phyloP scores from a whole-genome alignment of 306 rosid species.

The Lagenaria siceraria region DNA sequence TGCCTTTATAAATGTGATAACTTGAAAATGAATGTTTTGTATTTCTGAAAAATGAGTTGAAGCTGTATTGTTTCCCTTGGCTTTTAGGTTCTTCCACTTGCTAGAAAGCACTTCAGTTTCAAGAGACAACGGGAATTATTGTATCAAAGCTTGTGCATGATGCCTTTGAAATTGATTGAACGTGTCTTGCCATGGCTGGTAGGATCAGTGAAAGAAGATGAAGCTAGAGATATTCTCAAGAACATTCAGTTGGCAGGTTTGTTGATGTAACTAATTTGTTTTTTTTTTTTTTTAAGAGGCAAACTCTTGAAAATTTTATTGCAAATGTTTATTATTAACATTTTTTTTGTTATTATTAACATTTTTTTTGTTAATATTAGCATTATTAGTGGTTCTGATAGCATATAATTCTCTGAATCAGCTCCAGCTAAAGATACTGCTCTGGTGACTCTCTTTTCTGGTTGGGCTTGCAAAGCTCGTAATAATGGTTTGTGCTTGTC shows the following conservation, averaged over 20 bases:
- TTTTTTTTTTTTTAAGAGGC: background rate
- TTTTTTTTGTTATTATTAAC: background rate
- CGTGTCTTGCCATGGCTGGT: conserved; percentile 92
- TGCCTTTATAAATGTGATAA: background rate
- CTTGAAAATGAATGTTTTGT: background rate
- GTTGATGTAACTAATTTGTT: conserved; percentile 17
- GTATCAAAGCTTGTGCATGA: conserved; percentile 88
- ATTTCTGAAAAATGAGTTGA: conserved; percentile 6
- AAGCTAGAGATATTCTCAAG: conserved; percentile 52
- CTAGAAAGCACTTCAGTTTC: conserved; percentile 81
- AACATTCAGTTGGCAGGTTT: conserved; percentile 94
- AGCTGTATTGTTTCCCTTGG: conserved; percentile 12
- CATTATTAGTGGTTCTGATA: background rate
- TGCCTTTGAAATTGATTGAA: conserved; percentile 93
- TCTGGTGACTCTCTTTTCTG: conserved; percentile 81
- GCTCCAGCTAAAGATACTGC: conserved; percentile 88
- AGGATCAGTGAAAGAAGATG: conserved; percentile 65
- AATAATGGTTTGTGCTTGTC: conserved; percentile 74
- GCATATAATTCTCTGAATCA: conserved; percentile 28
- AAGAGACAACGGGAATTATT: conserved; percentile 76
- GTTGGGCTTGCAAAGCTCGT: conserved; percentile 99
- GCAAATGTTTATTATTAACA: background rate
- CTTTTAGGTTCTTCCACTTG: conserved; percentile 96
- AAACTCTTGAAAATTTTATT: background rate
- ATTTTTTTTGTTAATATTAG: background rate